phyloP scores from a whole-genome alignment of 1,139 yeast species.

The Blastobotrys apis region DNA sequence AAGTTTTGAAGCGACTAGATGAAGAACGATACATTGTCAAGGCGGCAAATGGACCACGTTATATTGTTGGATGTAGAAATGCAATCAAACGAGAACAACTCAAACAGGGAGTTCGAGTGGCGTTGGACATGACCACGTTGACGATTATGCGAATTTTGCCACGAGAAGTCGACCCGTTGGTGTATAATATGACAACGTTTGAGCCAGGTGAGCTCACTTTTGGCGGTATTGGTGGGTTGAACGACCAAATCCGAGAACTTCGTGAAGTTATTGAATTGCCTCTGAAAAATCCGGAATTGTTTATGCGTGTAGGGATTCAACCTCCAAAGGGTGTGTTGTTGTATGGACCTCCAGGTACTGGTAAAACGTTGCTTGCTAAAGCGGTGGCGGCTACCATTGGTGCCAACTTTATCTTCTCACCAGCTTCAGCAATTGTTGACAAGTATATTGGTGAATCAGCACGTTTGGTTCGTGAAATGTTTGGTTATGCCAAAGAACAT shows the following conservation, averaged over 20 bases:
- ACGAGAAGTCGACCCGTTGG: conserved; percentile 97
- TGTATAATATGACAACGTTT: conserved; percentile 96
- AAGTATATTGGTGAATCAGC: conserved; percentile 99
- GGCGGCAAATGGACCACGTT: conserved; percentile 96
- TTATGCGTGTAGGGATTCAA: conserved; percentile 91
- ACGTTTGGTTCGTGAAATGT: conserved; percentile 95
- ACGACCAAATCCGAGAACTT: conserved; percentile 91
- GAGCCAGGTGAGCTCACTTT: conserved; percentile 96
- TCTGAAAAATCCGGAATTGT: conserved; percentile 92
- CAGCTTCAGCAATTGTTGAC: conserved; percentile 97
- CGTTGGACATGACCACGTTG: conserved; percentile 94
- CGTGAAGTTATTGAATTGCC: conserved; percentile 98
- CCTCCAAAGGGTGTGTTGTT: conserved; percentile 97
- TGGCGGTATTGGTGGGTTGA: conserved; percentile 94
- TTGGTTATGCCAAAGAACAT: conserved; percentile 95
- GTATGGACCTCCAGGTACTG: conserved; percentile 99
- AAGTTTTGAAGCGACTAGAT: conserved; percentile 90
- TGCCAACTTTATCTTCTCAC: conserved; percentile 94
- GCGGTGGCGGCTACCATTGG: conserved; percentile 99
- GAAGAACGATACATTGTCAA: conserved; percentile 93
- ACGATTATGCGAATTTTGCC: conserved; percentile 98
- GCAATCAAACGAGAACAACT: conserved; percentile 79
- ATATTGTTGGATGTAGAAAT: conserved; percentile 95
- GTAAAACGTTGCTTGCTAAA: conserved; percentile 91
- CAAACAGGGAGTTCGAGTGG: conserved; percentile 93